These are phyloP conservation scores for Venturia carpophila DNA, from an alignment of 2,329 filamentous ascomycete genomes.

Conservation along the genomic window DNA sequence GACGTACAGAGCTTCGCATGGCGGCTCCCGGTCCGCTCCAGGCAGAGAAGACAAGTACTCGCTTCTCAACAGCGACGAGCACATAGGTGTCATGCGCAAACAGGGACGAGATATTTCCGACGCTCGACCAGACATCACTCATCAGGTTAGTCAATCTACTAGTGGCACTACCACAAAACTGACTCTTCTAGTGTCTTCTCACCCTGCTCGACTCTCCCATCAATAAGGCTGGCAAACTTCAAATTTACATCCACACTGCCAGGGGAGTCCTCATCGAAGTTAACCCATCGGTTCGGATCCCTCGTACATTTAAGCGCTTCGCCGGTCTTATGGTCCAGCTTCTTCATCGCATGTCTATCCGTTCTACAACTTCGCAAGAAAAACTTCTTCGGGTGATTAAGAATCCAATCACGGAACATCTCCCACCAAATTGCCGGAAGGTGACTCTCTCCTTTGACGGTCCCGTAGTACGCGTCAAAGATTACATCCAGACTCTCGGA, in stretches of 20 bases:
- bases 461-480: slow-evolving; percentile 74
- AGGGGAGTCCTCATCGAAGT: slow-evolving; percentile 97
- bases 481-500: slow-evolving; percentile 75
- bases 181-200: slow-evolving; percentile 71
- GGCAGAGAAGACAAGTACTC: slow-evolving; percentile 92
- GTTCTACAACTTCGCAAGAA: slow-evolving; percentile 93
- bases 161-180: neutral
- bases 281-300: slow-evolving; percentile 94
- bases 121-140: slow-evolving; percentile 93
- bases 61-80: slow-evolving; percentile 95
- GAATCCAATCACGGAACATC: slow-evolving; percentile 94
- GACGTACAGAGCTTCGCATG: slow-evolving; percentile 81
- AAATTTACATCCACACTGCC: slow-evolving; percentile 97
- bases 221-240: slow-evolving; percentile 95
- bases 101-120: slow-evolving; percentile 99
- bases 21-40: slow-evolving; percentile 48
- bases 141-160: slow-evolving; percentile 62
- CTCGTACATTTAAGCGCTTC: slow-evolving; percentile 97
- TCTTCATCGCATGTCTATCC: slow-evolving; percentile 88
- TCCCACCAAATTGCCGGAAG: slow-evolving; percentile 95
- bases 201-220: slow-evolving; percentile 95
- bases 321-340: slow-evolving; percentile 98
- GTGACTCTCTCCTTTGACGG: slow-evolving; percentile 94
- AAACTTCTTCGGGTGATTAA: slow-evolving; percentile 96
- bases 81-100: slow-evolving; percentile 98